These are phyloP conservation scores for Diaporthe destruens DNA, from an alignment of 2,329 filamentous ascomycete genomes.

Conservation along the genomic window DNA sequence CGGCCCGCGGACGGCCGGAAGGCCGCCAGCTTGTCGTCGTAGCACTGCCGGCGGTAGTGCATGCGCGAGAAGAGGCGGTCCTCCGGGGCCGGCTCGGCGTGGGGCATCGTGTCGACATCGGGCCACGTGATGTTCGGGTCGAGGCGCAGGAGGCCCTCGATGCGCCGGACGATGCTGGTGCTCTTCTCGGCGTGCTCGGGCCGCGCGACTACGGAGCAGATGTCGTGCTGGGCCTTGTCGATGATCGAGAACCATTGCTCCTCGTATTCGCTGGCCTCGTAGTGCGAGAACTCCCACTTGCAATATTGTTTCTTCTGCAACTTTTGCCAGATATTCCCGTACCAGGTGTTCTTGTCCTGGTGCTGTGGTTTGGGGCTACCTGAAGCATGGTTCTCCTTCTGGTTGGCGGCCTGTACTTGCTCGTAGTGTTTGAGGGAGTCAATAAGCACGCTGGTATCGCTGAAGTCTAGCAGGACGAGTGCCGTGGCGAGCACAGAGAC, in stretches of 20 bases:
- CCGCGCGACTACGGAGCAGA: not conserved
- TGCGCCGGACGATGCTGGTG: conserved; percentile 1
- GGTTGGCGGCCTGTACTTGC: not conserved
- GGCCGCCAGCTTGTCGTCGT: not conserved
- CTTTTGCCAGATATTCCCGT: not conserved
- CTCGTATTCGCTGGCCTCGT: conserved; percentile 5
- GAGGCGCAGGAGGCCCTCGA: conserved; percentile 6
- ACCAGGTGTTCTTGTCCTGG: not conserved
- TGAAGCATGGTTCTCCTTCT: not conserved
- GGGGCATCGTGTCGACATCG: not conserved
- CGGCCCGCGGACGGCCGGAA: not conserved
- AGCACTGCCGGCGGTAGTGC: conserved; percentile 18
- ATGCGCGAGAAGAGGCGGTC: conserved; percentile 22
- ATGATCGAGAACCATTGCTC: conserved; percentile 13
- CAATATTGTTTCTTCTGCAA: conserved; percentile 1
- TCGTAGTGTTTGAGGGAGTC: not conserved
- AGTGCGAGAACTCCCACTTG: conserved; percentile 22
- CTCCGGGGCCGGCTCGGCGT: not conserved
- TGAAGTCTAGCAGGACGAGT: not conserved
- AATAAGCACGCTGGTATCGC: not conserved
- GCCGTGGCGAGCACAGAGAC: not conserved
- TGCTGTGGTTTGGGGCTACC: not conserved
- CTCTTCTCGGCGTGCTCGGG: not conserved
- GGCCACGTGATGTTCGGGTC: not conserved
- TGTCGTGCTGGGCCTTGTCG: not conserved